Base-by-base conservation (phyloP, 768 basidiomycete genomes). In the Leccinum obscurum region DNA sequence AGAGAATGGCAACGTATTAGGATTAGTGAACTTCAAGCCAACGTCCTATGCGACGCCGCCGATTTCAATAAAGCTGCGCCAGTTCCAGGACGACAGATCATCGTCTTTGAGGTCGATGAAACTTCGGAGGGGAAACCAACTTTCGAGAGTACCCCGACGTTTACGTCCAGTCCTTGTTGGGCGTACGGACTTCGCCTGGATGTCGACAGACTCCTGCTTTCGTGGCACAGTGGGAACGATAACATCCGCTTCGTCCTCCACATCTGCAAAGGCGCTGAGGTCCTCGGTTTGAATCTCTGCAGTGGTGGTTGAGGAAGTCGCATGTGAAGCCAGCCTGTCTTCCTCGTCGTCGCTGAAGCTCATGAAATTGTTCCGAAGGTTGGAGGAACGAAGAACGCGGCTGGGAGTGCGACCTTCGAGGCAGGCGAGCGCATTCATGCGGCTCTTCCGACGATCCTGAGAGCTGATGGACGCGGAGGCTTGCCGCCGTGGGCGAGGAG, bases 41-140 rank as follows among this genome's bases (percentile, higher is more conserved):
- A 11, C 24, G 15, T 41, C 34, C 52, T 56, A 71, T 58, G 67
- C 14, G 39, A 73, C 66, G 15, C 72, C 75, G 14, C 79, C 75
- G 15, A 88, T 80, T 69, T 88, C 82, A 65, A 88, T 82, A 68
- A 88, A 84, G 72, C 84, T 85, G 63, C 85, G 76, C 86, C 85
- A 88, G 56, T 78, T 78, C 76, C 84, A 82, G 4, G 75, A 72
- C 24, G 76, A 69, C n/a, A 66, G 60, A 30, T 79, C 75, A 26
- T 82, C 80, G 37, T 84, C 83, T 58, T 78, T 78, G 54, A 88
- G 73, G 67, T 88, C 86, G 57, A 88, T 87, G 72, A 88, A 88
- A 64, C 85, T 86, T 62, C 79, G 80, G 51, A 87, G 75, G 0
- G 83, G 81, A 61, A 86, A 81, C 80, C 84, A 82, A 32, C 76